Conservation (phyloP, 2,329 filamentous ascomycete species). For the Elsinoe batatas region DNA sequence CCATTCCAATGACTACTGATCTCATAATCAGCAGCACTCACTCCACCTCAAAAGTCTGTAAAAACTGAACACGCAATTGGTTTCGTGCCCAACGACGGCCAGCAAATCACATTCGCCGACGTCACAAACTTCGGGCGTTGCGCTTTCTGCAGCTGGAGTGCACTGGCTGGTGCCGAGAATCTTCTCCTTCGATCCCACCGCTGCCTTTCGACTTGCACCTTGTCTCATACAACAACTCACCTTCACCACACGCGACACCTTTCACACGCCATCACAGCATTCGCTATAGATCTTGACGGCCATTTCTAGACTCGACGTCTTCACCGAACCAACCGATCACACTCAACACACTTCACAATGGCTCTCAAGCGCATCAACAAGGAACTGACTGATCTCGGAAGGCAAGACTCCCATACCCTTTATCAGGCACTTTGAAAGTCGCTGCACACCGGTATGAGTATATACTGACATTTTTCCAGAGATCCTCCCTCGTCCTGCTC, state of each 20-base stretch:
- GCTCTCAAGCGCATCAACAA: conserved; percentile 92
- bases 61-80: not conserved
- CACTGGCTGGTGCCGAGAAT: not conserved
- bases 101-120: conserved; percentile 7
- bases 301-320: conserved; percentile 14
- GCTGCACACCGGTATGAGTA: not conserved
- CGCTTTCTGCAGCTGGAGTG: not conserved
- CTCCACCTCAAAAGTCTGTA: not conserved
- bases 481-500: conserved; percentile 98
- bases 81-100: not conserved
- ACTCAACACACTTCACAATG: conserved; percentile 41
- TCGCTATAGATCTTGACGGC: conserved; percentile 5
- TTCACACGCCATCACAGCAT: conserved; percentile 14
- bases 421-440: conserved; percentile 10
- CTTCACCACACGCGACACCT: conserved; percentile 13
- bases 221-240: conserved; percentile 16
- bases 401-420: conserved; percentile 43
- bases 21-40: conserved; percentile 1
- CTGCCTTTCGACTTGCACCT: conserved; percentile 17
- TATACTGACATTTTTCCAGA: conserved; percentile 44
- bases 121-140: conserved; percentile 3
- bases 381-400: conserved; percentile 82
- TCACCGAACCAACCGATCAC: conserved; percentile 15
- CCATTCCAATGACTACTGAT: not conserved
- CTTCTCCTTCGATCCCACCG: conserved; percentile 11